Evolutionary conservation across 257 asterid genomes (phyloP), one percentile per base, ranked within the genome.

Genomic region (Cinchona pubescens): DNA sequence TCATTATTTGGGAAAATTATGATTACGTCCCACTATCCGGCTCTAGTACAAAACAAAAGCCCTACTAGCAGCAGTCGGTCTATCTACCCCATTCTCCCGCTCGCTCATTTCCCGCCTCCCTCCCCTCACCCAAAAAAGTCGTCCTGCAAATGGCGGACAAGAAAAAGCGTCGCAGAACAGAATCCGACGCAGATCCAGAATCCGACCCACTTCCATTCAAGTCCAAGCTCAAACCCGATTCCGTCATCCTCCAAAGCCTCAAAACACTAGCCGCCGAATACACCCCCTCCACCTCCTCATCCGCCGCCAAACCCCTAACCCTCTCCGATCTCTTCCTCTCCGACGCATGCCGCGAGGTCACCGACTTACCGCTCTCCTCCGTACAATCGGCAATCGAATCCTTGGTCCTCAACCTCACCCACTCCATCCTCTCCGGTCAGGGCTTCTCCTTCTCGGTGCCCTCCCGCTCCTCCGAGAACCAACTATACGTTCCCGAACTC

Each of bases 401-500:
- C 1, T 78, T 91, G 72, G 75, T 87, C 14, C 88, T 91, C 82
- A 74, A 83, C 16, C 82, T 92, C 71, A 85, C 97, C 0, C 96
- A 83, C 81, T 92, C 98, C 25, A 91, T 92, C 75, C 93, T 91
- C 88, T 32, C 91, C 77, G 94, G 94, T 6, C 48, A 82, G 75
- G 97, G 97, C 13, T 88, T 93, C 83, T 83, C 96, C 73, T 87
- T 85, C 83, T 78, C 90, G 43, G 93, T 89, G 64, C 98, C 97
- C 35, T 93, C 98, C 32, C 96, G 97, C 80, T 81, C 97, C 82
- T 73, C 96, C 80, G 89, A 89, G 29, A 93, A 93, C 79, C 97
- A 91, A 81, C 94, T 92, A 65, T 92, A 91, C 81, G 92, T 91
- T 64, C 92, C 98, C 25, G 98, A 91, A 76, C 94, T 92, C 64